These are phyloP conservation scores for Solanum hybrid DNA, from an alignment of 305 asterid genomes.

Conservation along the genomic window DNA sequence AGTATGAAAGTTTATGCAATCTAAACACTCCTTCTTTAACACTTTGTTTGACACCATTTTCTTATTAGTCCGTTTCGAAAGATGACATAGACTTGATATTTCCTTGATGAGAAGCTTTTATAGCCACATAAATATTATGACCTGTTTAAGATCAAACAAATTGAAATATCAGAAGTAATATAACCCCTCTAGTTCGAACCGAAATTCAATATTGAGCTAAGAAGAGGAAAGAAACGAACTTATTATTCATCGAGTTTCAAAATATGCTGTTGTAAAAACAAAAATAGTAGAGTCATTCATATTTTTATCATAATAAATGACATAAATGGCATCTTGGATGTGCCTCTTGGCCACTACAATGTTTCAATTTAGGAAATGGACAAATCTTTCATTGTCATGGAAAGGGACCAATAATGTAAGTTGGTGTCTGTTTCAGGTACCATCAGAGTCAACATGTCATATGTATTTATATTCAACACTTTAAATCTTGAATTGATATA, in stretches of 20 bases:
- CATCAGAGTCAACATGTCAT: constrained; percentile 43
- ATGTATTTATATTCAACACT: constrained; percentile 24
- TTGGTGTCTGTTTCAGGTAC: constrained; percentile 37
- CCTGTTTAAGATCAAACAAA: neutral
- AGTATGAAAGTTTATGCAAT: neutral
- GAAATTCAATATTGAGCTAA: neutral
- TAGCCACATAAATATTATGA: no score
- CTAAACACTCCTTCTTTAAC: neutral
- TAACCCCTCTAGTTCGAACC: neutral
- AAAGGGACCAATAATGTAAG: constrained; percentile 41
- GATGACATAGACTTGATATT: neutral
- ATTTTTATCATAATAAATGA: neutral
- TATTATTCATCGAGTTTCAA: neutral
- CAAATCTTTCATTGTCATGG: constrained; percentile 24
- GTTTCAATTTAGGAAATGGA: constrained; percentile 32
- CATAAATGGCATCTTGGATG: constrained; percentile 11
- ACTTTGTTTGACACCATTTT: neutral
- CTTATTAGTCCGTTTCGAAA: neutral
- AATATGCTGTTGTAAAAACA: neutral
- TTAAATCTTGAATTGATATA: constrained; percentile 1
- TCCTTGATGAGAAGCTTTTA: neutral
- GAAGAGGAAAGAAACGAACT: neutral
- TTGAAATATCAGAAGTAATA: neutral
- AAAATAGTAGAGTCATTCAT: neutral
- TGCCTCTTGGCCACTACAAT: constrained; percentile 9